Evolutionary conservation across 2,329 filamentous ascomycete genomes (phyloP), one percentile per base, ranked within the genome.

Genomic region (Lachnellula subtilissima): DNA sequence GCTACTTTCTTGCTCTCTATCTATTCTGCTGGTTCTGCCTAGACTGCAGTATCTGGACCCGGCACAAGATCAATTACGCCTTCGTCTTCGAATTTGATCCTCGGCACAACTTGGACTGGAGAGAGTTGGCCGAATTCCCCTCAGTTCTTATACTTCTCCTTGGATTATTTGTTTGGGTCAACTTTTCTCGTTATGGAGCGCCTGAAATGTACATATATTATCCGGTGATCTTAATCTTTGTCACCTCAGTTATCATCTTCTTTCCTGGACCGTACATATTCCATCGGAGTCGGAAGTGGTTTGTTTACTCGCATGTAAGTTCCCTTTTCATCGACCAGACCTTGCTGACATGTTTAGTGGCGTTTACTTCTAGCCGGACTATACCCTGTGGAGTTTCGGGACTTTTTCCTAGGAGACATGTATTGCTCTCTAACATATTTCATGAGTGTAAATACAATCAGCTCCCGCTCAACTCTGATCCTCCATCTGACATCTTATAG

Each of bases 81-180:
- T 97, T 97, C 71, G 91, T 97, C 64, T 99, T 99, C 69, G 94
- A 99, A 73, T 94, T 96, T 68, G 92, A 97, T 75, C 86, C 87
- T 53, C 81, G 93, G 56, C 85, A 94, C 70, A 84, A 87, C 61
- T 76, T 97, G 28, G 90, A 97, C 71, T 99, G 93, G 91, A 85
- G 89, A 64, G 86, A 96, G 70, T 78, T 97, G 32, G 79, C 88
- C 6, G 89, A 94, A 78, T 86, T 97, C 60, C 92, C 94, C 2
- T 89, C 89, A 64, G 86, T 95, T 70, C 91, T 95, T 69, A 75
- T 91, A 4, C 82, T 96, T 49, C 70, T 91, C 4, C 77, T 93
- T 40, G 92, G 92, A 0, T 69, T 97, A 14, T 85, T 88, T 67
- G 81, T 97, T 71, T 97, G 91, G 88, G 75, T 96, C 57, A 99